These are phyloP conservation scores for Cordyceps sp. DNA, from an alignment of 2,329 filamentous ascomycete species.

Conservation along the genomic window DNA sequence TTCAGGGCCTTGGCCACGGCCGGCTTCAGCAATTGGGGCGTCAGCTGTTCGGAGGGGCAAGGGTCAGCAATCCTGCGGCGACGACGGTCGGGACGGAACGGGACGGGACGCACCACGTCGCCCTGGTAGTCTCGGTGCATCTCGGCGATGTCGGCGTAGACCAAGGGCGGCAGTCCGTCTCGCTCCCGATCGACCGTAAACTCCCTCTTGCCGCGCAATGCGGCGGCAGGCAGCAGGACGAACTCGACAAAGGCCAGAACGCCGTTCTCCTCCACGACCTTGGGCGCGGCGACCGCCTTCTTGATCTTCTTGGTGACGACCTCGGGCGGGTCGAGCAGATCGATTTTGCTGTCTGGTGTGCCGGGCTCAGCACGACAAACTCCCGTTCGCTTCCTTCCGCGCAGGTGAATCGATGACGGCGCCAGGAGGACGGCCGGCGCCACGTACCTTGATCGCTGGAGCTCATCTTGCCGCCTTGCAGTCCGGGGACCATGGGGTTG, in stretches of 20 bases:
- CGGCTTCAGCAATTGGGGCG: constrained; percentile 77
- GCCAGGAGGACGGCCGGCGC: neutral
- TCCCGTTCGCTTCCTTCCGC: too few species aligned
- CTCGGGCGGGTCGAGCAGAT: constrained; percentile 69
- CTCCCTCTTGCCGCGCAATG: constrained; percentile 40
- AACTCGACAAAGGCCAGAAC: constrained; percentile 75
- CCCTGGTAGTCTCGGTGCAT: constrained; percentile 66
- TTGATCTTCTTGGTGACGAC: constrained; percentile 65
- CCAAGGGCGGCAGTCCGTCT: constrained; percentile 52
- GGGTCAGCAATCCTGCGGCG: neutral
- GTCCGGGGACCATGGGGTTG: constrained; percentile 73
- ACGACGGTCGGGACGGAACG: neutral
- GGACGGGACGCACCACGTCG: constrained; percentile 47
- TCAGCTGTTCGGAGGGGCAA: constrained; percentile 26
- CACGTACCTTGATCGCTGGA: constrained; percentile 46
- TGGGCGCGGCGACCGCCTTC: constrained; percentile 68
- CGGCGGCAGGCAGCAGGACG: constrained; percentile 63
- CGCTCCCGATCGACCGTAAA: constrained; percentile 53
- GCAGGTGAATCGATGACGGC: too few species aligned
- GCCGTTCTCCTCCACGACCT: constrained; percentile 69
- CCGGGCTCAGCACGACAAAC: neutral
- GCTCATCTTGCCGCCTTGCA: constrained; percentile 77
- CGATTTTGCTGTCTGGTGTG: constrained; percentile 61
- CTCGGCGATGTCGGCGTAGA: constrained; percentile 61
- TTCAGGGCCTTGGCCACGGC: constrained; percentile 61